Evolutionary conservation across 495 filamentous ascomycete genomes (phyloP), one percentile per base, ranked within the genome.

Genomic region (Talaromyces ruber): DNA sequence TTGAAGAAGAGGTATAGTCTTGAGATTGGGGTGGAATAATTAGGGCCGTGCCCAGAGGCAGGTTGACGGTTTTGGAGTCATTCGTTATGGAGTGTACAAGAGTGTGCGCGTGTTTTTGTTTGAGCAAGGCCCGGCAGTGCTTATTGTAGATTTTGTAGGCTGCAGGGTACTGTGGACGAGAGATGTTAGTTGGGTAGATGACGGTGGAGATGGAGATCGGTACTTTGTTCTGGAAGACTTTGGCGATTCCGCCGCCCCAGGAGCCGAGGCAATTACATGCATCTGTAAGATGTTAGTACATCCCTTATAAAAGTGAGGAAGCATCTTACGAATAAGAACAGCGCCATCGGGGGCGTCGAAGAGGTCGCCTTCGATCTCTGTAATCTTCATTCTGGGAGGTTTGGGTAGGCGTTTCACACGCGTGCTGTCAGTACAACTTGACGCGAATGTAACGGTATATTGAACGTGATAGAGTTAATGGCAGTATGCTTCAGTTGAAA

Each of bases 191-290:
- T 30, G 24, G n/a, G 51, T 52, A 52, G 26, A 21, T 54, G 22
- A 8, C 0, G 51, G 16, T 21, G 16, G 11, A 1, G 26, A 28
- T 14, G 9, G 2, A 26, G 45, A 2, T 29, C 3, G 8, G 18
- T 61, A 77, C 78, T 53, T 68, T 70, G 4, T 60, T 39, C 12
- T 65, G 68, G 60, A 81, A 80, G 0, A 45, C 59, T 21, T 54
- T 52, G 4, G 78, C 79, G 45, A 82, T 74, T 1, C 78, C 79
- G 0, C 63, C 65, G 0, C 79, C 79, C 79, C 79, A 82, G 1
- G 47, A 58, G 7, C 79, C 79, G 16, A 68, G 64, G 28, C 68
- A 68, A 66, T 80, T 82, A 66, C 79, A 81, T 12, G 79, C 78
- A 60, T 82, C 79, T 81, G 59, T 18, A 14, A 26, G 24, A 0